Percentiles rank a stretch among this genome's conserved stretches.
Conservation (phyloP, 1,284 basidiomycete species). For the Cryptococcus sp. region DNA sequence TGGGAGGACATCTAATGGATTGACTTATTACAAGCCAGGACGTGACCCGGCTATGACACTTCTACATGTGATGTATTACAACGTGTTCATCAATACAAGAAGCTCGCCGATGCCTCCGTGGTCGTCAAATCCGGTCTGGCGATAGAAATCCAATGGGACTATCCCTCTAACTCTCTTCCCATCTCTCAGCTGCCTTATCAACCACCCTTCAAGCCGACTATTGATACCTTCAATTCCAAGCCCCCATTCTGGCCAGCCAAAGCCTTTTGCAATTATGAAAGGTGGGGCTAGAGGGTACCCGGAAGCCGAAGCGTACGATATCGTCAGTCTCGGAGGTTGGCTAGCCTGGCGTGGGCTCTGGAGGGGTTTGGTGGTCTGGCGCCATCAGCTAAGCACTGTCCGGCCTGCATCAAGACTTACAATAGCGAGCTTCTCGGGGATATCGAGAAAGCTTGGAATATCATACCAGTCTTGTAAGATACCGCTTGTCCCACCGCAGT, state of each 20-base stretch:
- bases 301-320: slow-evolving; percentile 73
- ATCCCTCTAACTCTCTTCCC: slow-evolving; percentile 25
- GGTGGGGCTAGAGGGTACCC: slow-evolving; percentile 74
- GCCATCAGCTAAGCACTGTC: not conserved
- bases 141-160: slow-evolving; percentile 40
- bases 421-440: slow-evolving; percentile 68
- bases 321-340: slow-evolving; percentile 62
- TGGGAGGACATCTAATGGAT: slow-evolving; percentile 18
- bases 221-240: slow-evolving; percentile 80
- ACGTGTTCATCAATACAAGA: slow-evolving; percentile 29
- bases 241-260: slow-evolving; percentile 68
- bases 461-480: slow-evolving; percentile 79
- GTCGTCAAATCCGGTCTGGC: slow-evolving; percentile 13
- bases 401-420: slow-evolving; percentile 25
- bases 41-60: not conserved
- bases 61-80: not conserved
- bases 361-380: slow-evolving; percentile 12
- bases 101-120: slow-evolving; percentile 22
- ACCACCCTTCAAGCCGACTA: slow-evolving; percentile 62
- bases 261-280: slow-evolving; percentile 66
- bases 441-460: slow-evolving; percentile 67
- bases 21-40: not conserved
- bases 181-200: slow-evolving; percentile 52
- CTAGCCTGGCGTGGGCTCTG: slow-evolving; percentile 51
- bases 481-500: slow-evolving; percentile 55